A percentile compares a stretch with the other conserved stretches of the same genome.
These are phyloP conservation scores for Starmerella scarabaei DNA, from an alignment of 805 yeast species.

Conservation along the genomic window DNA sequence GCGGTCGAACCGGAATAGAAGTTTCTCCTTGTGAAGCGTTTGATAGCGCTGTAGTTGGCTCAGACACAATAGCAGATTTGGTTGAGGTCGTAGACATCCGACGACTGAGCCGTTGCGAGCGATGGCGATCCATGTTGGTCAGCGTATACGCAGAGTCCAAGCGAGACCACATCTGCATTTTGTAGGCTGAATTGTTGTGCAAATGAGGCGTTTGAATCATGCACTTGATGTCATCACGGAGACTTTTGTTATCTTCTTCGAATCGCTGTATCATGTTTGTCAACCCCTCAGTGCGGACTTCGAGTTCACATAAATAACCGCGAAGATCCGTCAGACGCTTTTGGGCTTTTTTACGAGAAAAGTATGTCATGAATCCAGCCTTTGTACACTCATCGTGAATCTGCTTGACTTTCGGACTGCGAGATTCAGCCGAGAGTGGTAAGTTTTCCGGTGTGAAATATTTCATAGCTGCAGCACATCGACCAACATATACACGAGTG, in stretches of 20 bases:
- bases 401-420: background rate
- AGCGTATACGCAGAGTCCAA: background rate
- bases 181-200: background rate
- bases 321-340: conserved; percentile 1
- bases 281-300: background rate
- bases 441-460: conserved; percentile 1
- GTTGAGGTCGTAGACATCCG: background rate
- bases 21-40: too few relatives aligned
- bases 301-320: background rate
- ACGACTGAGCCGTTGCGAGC: background rate
- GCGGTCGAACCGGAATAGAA: too few relatives aligned
- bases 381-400: background rate
- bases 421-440: background rate
- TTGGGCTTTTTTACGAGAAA: conserved; percentile 3
- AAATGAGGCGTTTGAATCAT: background rate
- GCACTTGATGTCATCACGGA: conserved; percentile 4
- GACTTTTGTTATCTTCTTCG: conserved; percentile 10
- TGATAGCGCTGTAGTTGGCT: too few relatives aligned
- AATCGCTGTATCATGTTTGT: conserved; percentile 4
- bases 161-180: background rate
- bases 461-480: conserved; percentile 2
- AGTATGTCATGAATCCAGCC: background rate
- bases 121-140: background rate
- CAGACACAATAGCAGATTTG: too few relatives aligned
- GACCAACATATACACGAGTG: conserved; percentile 2